Conservation (phyloP, 345 rosid species). For the Ceriops zippeliana region DNA sequence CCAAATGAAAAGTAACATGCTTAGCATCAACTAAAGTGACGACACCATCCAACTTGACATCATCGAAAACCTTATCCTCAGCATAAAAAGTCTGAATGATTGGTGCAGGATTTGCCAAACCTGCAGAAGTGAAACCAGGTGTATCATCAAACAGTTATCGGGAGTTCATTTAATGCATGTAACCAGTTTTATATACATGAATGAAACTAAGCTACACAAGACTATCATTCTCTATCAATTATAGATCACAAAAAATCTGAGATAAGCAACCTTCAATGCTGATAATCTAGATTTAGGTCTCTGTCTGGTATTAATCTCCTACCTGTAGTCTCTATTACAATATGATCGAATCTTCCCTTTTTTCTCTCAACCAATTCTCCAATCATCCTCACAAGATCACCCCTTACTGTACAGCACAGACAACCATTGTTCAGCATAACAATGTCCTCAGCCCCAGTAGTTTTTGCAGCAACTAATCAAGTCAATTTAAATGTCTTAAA, state of each 20-base stretch:
- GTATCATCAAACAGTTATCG: background rate
- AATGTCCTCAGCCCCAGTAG: conserved; percentile 85
- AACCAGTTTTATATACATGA: background rate
- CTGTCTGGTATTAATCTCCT: background rate
- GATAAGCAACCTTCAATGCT: background rate
- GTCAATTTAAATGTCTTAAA: too few species aligned
- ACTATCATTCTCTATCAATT: background rate
- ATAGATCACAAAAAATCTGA: background rate
- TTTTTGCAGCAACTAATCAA: conserved; percentile 92
- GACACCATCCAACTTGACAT: conserved; percentile 92
- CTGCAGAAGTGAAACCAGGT: too few species aligned
- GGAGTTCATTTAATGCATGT: background rate
- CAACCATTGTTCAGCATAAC: too few species aligned
- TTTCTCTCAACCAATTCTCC: conserved; percentile 66
- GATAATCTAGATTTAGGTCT: background rate
- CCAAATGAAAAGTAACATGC: too few species aligned
- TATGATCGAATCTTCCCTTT: conserved; percentile 88
- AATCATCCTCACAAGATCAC: too few species aligned
- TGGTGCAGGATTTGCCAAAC: conserved; percentile 97
- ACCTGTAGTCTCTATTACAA: conserved; percentile 96
- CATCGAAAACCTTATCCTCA: conserved; percentile 72
- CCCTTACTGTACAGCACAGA: too few species aligned
- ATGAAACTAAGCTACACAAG: background rate
- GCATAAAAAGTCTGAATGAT: conserved; percentile 97
- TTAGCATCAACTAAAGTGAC: too few species aligned